Conservation (phyloP, 352 stramenopile genomes). For the Pythium rishiriense region DNA sequence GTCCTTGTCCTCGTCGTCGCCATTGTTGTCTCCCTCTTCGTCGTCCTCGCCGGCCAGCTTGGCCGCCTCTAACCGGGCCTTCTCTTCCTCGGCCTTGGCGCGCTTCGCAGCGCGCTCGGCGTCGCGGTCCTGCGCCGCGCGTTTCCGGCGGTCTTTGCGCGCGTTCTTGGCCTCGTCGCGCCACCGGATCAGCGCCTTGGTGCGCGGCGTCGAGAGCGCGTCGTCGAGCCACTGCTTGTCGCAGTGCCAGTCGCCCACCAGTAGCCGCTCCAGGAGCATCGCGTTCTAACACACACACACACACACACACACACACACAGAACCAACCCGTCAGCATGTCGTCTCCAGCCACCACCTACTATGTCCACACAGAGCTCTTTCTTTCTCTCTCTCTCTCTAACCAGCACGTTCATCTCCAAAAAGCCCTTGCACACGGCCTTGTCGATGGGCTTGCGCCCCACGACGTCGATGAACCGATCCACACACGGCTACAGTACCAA, state of each 20-base stretch:
- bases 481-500: constrained; percentile 40
- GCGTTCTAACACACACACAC: constrained; percentile 30
- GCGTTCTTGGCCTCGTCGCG: constrained; percentile 61
- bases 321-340: too few relatives aligned
- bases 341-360: too few relatives aligned
- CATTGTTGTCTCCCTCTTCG: background rate
- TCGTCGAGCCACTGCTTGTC: constrained; percentile 61
- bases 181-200: constrained; percentile 65
- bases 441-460: constrained; percentile 52
- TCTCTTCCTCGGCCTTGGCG: constrained; percentile 38
- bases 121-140: constrained; percentile 50
- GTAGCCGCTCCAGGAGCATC: constrained; percentile 55
- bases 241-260: constrained; percentile 68
- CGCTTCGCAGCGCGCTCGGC: constrained; percentile 34
- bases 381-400: constrained; percentile 25
- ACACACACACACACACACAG: background rate
- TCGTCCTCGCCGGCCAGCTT: background rate
- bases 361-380: too few relatives aligned
- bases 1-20: background rate
- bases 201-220: constrained; percentile 48
- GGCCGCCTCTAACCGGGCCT: constrained; percentile 19
- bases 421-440: constrained; percentile 57
- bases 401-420: constrained; percentile 80
- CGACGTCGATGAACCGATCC: constrained; percentile 74
- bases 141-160: constrained; percentile 61